Evolutionary conservation across 768 basidiomycete genomes (phyloP), one percentile per base, ranked within the genome.

Genomic region (Psilocybe subaeruginosa): DNA sequence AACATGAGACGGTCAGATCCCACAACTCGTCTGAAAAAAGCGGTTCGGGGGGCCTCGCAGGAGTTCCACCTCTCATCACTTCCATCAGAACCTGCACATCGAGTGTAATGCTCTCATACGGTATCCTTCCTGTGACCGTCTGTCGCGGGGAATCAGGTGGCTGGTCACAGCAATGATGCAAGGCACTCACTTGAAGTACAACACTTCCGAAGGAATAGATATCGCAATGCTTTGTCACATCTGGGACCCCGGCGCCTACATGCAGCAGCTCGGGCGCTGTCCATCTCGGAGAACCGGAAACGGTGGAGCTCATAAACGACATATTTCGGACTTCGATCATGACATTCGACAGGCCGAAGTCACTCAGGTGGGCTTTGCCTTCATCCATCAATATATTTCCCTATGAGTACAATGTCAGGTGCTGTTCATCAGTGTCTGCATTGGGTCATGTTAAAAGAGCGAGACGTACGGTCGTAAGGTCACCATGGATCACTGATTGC

Each of bases 151-250:
- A 35, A 16, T 53, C 30, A 53, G 29, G 23, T 33, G 5, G 30
- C 47, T 14, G 49, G 48, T 4, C 19, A 14, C n/a, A 0, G n/a
- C 2, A 14, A 37, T 30, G 0, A 33, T 53, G n/a, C 33, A 0
- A 43, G n/a, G 41, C 9, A n/a, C 43, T 8, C 29, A 64, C 68
- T 57, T 67, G 68, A 19, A 67, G 61, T 61, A 72, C 72, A 12
- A 76, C 67, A 51, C 74, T 75, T 4, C 72, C 77, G 54, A 78
- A 76, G 1, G 78, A 78, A 56, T 75, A 79, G 7, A 76, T 67
- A 58, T 79, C 77, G 23, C 71, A 73, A 29, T 59, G 1, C 8
- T 49, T 63, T 1, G 64, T 65, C 14, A 65, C 31, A 1, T 60
- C 30, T 16, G 50, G 45, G 14, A 69, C 64, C 8, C 29, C 54